phyloP scores from a whole-genome alignment of 768 basidiomycete genomes.

The Erythrobasidium yunnanense region DNA sequence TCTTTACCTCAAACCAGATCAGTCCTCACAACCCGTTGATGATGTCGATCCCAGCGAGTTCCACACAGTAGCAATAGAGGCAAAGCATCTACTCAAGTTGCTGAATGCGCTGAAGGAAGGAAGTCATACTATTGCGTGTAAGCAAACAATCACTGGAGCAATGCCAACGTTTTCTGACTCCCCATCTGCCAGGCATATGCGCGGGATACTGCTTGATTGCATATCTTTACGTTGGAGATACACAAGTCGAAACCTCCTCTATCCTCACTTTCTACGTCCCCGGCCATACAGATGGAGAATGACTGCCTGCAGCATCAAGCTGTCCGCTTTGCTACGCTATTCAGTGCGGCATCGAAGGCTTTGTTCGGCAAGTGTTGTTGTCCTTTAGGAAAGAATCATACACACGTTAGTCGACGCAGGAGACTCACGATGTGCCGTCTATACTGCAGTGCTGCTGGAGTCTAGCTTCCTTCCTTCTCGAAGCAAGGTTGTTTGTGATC shows the following conservation, averaged over 20 bases:
- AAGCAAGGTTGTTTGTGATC: no score
- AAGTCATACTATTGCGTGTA: constrained; percentile 69
- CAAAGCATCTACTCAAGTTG: constrained; percentile 68
- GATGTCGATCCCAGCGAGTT: constrained; percentile 50
- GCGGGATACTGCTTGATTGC: constrained; percentile 71
- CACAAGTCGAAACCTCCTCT: neutral
- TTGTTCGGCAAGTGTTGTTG: no score
- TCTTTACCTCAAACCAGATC: neutral
- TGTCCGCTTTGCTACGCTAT: no score
- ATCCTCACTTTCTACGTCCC: constrained; percentile 10
- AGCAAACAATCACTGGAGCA: no score
- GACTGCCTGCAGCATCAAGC: no score
- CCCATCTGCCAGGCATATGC: constrained; percentile 51
- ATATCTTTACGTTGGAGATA: constrained; percentile 69
- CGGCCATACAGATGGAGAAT: constrained; percentile 17
- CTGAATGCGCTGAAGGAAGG: constrained; percentile 68
- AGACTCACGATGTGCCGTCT: no score
- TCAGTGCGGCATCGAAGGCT: no score
- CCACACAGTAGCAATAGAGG: constrained; percentile 58
- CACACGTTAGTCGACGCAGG: no score
- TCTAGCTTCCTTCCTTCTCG: no score
- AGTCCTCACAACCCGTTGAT: constrained; percentile 34
- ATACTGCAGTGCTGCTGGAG: no score
- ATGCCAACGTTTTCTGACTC: no score
- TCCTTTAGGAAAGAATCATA: no score